phyloP scores from a whole-genome alignment of 495 filamentous ascomycete genomes.

The Annulohypoxylon stygium region DNA sequence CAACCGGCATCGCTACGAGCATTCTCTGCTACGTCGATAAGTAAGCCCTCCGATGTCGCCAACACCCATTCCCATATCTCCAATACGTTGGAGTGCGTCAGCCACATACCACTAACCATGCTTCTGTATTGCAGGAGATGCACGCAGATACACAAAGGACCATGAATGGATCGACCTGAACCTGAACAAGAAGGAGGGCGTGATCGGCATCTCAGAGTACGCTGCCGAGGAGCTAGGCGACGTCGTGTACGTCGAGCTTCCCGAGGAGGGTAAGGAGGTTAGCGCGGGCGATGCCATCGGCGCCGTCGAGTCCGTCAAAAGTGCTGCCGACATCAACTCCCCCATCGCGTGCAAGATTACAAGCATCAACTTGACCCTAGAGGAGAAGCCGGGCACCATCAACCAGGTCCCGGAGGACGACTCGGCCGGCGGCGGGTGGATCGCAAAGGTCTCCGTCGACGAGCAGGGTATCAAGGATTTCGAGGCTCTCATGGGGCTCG shows the following conservation, averaged over 20 bases:
- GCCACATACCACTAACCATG: constrained; percentile 28
- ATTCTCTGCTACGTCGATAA: constrained; percentile 60
- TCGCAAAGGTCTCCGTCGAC: constrained; percentile 83
- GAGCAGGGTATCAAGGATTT: constrained; percentile 74
- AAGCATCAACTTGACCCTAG: constrained; percentile 76
- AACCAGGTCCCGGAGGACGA: constrained; percentile 81
- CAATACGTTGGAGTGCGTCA: background rate
- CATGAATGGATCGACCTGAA: constrained; percentile 97
- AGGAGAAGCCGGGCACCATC: constrained; percentile 86
- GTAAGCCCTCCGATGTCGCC: constrained; percentile 57
- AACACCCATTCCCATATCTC: constrained; percentile 4
- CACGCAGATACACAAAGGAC: constrained; percentile 94
- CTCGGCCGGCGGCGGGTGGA: constrained; percentile 87
- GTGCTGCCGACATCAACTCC: constrained; percentile 93
- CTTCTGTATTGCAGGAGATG: constrained; percentile 55
- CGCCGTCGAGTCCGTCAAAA: constrained; percentile 98
- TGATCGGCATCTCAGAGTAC: constrained; percentile 89
- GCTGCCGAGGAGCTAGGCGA: constrained; percentile 92
- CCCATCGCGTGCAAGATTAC: constrained; percentile 83
- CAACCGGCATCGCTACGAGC: constrained; percentile 50
- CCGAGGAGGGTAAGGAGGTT: constrained; percentile 72
- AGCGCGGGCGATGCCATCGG: constrained; percentile 82
- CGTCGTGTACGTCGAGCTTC: constrained; percentile 96
- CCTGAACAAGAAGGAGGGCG: constrained; percentile 76
- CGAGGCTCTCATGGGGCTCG: constrained; percentile 77